Conservation (phyloP, 1,284 basidiomycete species). For the Sporisorium graminicola region DNA sequence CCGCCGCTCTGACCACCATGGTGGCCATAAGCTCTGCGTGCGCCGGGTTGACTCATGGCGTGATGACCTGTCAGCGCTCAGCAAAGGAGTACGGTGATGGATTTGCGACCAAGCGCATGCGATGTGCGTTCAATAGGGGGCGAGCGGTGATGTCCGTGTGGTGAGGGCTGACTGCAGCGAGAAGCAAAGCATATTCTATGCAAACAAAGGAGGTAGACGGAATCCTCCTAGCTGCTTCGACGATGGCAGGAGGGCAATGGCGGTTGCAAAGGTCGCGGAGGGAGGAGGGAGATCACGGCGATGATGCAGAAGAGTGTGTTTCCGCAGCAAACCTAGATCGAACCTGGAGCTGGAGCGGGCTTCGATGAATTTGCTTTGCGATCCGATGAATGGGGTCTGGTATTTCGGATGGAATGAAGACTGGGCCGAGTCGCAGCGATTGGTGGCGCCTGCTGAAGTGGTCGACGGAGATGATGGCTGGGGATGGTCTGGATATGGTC, state of each 20-base stretch:
- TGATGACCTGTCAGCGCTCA: background rate
- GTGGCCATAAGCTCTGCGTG: conserved; percentile 24
- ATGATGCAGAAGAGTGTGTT: background rate
- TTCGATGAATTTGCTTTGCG: background rate
- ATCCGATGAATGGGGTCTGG: background rate
- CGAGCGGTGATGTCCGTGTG: background rate
- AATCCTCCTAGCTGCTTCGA: background rate
- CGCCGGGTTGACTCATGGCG: conserved; percentile 33
- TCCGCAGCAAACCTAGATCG: background rate
- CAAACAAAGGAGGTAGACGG: background rate
- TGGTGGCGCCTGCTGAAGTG: background rate
- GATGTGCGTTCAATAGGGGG: background rate
- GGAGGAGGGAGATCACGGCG: background rate
- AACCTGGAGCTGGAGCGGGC: background rate
- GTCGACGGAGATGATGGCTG: background rate
- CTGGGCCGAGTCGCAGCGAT: background rate
- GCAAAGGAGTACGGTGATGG: background rate
- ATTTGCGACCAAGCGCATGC: background rate
- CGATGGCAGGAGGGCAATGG: background rate
- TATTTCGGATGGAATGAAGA: background rate
- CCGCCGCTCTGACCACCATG: conserved; percentile 27
- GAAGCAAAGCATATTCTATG: conserved; percentile 20
- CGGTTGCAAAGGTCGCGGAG: background rate
- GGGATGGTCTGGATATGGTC: too few relatives aligned
- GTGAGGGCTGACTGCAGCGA: background rate